Evolutionary conservation across 164 flowering plant species (phyloP), one percentile per base, ranked within the genome.

Genomic region (Santalum album): DNA sequence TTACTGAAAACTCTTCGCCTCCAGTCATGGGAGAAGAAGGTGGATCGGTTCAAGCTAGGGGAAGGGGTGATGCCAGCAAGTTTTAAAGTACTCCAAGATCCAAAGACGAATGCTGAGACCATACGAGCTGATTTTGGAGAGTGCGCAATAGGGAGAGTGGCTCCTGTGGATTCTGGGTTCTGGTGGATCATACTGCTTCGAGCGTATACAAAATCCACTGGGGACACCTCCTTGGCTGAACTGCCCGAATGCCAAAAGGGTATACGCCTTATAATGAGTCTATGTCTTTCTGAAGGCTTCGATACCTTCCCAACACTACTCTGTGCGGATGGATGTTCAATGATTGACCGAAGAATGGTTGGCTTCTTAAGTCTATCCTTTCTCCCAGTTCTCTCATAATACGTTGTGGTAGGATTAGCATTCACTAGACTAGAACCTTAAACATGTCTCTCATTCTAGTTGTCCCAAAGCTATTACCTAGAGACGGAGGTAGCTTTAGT

Each of bases 271-370:
- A 77, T 79, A n/a, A 47, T 79, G 50, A 63, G 61, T 50, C 44
- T 77, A 27, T 75, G 84, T 44, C 79, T 79, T 23, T 77, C 81
- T 0, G 81, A 79, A 55, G 81, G 84, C 6, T 79, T 76, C 45
- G 84, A 79, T 51, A 79, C 81, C 3, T 79, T 77, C 61, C 84
- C 84, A 1, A 78, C 83, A 32, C 61, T 78, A 18, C 80, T 78
- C n/a, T 78, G 80, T 58, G 82, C 80, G 7, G 82, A 76, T 60
- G 83, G 86, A 3, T 80, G 86, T 69, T 71, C 61, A 24, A 80
- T 78, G 85, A 74, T 80, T 55, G 85, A 80, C 42, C 76, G 85
- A 5, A 73, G 82, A 71, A 80, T 80, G 82, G 85, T 80, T 16
- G 60, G 73, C 43, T 34, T 45, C n/a, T 19, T 29, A n/a, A n/a